These are phyloP conservation scores for Wickerhamomyces sp. DNA, from an alignment of 1,139 yeast species.

Conservation along the genomic window DNA sequence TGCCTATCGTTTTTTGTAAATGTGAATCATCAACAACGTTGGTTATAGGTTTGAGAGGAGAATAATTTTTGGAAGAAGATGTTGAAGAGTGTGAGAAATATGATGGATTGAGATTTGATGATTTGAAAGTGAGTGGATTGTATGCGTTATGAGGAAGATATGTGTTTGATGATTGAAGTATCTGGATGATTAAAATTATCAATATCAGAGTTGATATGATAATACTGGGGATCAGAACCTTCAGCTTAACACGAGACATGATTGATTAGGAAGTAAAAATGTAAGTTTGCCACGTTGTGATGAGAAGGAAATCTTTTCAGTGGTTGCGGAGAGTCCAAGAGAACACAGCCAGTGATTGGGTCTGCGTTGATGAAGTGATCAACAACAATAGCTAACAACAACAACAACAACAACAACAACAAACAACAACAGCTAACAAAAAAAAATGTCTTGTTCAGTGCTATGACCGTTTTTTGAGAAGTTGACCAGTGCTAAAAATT, in stretches of 20 bases:
- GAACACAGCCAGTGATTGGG: no score
- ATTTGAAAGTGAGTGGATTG: constrained; percentile 1
- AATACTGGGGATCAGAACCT: background rate
- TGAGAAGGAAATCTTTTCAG: no score
- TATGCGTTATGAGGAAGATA: background rate
- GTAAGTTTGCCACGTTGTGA: constrained; percentile 1
- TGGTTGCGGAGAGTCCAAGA: no score
- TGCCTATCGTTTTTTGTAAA: constrained; percentile 2
- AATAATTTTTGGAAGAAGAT: background rate
- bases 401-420: no score
- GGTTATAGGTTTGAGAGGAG: background rate
- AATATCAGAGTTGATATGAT: background rate
- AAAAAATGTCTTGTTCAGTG: no score
- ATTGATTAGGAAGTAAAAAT: constrained; percentile 1
- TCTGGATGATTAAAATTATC: background rate
- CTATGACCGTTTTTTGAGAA: no score
- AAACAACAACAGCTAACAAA: no score
- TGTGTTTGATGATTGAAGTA: background rate
- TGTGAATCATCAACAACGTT: constrained; percentile 2
- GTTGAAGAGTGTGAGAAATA: background rate
- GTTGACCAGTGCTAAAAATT: no score
- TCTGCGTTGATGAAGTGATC: no score
- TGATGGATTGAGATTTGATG: background rate
- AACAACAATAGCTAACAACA: no score
- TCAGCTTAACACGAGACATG: background rate